Percentiles rank a stretch among this genome's conserved stretches.
phyloP scores from a whole-genome alignment of 2,329 filamentous ascomycete species.

The Colletotrichum sp. region DNA sequence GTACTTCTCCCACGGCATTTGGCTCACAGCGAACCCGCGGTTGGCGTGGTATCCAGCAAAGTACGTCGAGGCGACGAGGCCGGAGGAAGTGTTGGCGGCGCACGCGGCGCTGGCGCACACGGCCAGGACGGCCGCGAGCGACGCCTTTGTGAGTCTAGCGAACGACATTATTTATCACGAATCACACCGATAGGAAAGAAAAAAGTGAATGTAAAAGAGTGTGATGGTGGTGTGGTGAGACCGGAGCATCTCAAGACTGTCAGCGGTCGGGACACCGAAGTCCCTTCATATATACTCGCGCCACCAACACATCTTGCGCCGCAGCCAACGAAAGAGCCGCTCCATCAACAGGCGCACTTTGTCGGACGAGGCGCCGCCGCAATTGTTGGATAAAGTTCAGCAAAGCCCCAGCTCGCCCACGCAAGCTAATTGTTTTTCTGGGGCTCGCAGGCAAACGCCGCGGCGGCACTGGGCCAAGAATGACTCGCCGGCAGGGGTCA shows the following conservation, averaged over 20 bases:
- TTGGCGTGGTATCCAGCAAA: slow-evolving; percentile 16
- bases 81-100: background rate
- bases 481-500: slow-evolving; percentile 15
- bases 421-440: slow-evolving; percentile 16
- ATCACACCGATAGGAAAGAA: background rate
- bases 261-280: background rate
- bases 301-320: background rate
- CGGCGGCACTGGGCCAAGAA: background rate
- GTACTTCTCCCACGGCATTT: slow-evolving; percentile 19
- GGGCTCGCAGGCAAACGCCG: background rate
- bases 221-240: background rate
- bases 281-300: background rate
- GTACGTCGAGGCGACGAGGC: slow-evolving; percentile 9
- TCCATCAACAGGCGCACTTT: background rate
- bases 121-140: slow-evolving; percentile 10
- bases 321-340: background rate
- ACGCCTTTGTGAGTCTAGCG: background rate
- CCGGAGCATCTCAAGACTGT: background rate
- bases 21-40: background rate
- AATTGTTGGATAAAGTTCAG: slow-evolving; percentile 11
- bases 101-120: slow-evolving; percentile 2
- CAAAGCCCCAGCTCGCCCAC: slow-evolving; percentile 17
- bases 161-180: background rate
- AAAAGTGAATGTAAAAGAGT: background rate
- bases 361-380: background rate